Evolutionary conservation across 768 basidiomycete genomes (phyloP), one percentile per base, ranked within the genome.

Genomic region (Hypsizygus marmoreus): DNA sequence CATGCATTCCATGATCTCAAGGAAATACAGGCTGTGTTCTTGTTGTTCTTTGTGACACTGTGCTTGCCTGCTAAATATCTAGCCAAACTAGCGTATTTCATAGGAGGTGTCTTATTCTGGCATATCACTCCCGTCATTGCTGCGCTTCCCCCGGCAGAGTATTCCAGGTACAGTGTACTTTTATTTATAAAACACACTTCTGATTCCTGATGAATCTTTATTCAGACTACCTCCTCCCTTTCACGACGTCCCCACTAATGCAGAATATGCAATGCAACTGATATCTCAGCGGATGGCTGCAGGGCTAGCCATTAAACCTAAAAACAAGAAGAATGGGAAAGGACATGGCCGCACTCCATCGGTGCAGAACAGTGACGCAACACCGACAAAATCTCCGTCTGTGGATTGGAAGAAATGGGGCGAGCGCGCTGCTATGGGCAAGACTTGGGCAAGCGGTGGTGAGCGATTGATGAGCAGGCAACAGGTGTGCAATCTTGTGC

Each of bases 201-300:
- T 22, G 26, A 10, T 33, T 13, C 29, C 17, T 11, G 34, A 53
- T 31, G 54, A n/a, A n/a, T n/a, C n/a, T n/a, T n/a, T 43, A 41
- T 43, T 6, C 34, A 84, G 80, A 30, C 40, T 81, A 10, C 76
- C 79, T 16, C 64, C 70, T 6, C 64, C 70, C 3, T 72, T 86
- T 38, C 49, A 55, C 28, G 74, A 81, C 48, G 77, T 75, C 9
- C 84, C 86, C 0, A 87, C 83, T 3, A 84, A 88, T 52, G 74
- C 79, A 3, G 82, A 87, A 37, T 82, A 83, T 55, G 84, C 86
- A 2, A 86, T 86, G 80, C 74, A 83, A 28, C 59, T 87, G 9
- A 85, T 87, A 13, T 75, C 83, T 3, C 70, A 74, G 45, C 77
- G 85, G 6, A 71, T 85, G 4, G 73, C 77, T 25, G 64, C 72